Conservation (phyloP, 2,329 filamentous ascomycete genomes). For the Aureobasidium namibiae region DNA sequence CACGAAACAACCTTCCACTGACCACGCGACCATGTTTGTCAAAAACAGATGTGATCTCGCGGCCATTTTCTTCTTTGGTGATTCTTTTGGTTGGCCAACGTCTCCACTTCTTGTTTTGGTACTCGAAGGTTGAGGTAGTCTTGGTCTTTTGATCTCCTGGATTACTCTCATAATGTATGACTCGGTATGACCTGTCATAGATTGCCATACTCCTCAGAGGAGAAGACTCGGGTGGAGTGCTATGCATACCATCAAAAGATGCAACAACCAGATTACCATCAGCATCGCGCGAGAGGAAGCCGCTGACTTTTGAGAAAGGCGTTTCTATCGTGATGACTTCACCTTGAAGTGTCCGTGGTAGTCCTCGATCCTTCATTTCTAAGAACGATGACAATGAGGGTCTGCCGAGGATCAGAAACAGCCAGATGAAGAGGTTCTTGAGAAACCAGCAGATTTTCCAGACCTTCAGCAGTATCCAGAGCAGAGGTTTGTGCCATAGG, state of each 20-base stretch:
- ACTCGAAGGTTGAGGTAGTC: slow-evolving; percentile 10
- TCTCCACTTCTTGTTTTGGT: slow-evolving; percentile 9
- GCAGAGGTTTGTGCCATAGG: not conserved
- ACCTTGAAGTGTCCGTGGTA: slow-evolving; percentile 12
- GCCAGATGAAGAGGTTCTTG: slow-evolving; percentile 13
- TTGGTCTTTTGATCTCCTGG: not conserved
- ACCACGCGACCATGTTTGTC: slow-evolving; percentile 16
- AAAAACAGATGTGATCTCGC: slow-evolving; percentile 4
- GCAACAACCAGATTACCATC: slow-evolving; percentile 10
- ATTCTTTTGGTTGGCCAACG: slow-evolving; percentile 14
- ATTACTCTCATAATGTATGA: slow-evolving; percentile 6
- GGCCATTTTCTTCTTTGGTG: slow-evolving; percentile 5
- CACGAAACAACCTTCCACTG: slow-evolving; percentile 12
- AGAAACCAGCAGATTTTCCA: slow-evolving; percentile 16
- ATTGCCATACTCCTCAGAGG: slow-evolving; percentile 4
- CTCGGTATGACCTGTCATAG: slow-evolving; percentile 13
- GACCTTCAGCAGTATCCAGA: slow-evolving; percentile 15
- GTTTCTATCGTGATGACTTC: slow-evolving; percentile 13
- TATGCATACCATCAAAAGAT: slow-evolving; percentile 13
- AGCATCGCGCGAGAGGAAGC: slow-evolving; percentile 14
- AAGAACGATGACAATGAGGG: not conserved
- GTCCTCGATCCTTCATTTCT: slow-evolving; percentile 10
- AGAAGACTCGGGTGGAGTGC: not conserved
- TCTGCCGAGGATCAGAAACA: slow-evolving; percentile 9
- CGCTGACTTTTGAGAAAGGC: slow-evolving; percentile 11